A percentile compares a stretch with the other conserved stretches of the same genome.
These are phyloP conservation scores for Claviceps purpurea DNA, from an alignment of 2,329 filamentous ascomycete species.

Conservation along the genomic window DNA sequence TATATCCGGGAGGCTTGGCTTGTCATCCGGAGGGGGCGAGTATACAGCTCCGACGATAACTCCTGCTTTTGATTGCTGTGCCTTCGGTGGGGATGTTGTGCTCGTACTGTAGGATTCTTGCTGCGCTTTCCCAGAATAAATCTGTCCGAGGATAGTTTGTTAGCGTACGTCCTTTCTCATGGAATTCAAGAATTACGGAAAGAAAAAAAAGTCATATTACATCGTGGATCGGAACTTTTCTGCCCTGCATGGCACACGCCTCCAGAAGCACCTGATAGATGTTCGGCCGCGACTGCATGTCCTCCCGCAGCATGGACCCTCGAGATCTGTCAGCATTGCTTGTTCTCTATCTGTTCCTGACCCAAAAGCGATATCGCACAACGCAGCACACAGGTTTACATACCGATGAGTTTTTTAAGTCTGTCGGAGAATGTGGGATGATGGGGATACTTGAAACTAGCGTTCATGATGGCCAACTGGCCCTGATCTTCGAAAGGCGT, in stretches of 20 bases:
- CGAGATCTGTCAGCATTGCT: not conserved
- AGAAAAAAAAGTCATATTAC: constrained; percentile 35
- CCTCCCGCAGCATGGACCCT: constrained; percentile 86
- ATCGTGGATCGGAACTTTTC: constrained; percentile 77
- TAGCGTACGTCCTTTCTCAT: not conserved
- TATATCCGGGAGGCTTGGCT: constrained; percentile 71
- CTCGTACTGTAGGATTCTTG: constrained; percentile 41
- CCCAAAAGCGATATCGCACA: not conserved
- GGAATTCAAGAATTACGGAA: not conserved
- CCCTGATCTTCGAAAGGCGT: constrained; percentile 97
- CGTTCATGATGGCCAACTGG: constrained; percentile 92
- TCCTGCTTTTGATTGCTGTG: constrained; percentile 40
- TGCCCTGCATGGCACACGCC: constrained; percentile 77
- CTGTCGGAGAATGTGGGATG: constrained; percentile 84
- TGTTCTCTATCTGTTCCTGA: not conserved
- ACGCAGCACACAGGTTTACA: not conserved
- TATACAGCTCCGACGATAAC: constrained; percentile 67
- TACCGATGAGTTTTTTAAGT: constrained; percentile 81
- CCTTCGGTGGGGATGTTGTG: constrained; percentile 29
- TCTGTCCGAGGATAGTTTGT: constrained; percentile 31
- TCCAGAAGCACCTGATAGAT: constrained; percentile 89
- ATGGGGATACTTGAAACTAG: constrained; percentile 79
- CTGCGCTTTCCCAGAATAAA: constrained; percentile 52
- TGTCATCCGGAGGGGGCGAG: constrained; percentile 56
- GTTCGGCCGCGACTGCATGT: constrained; percentile 65